phyloP scores from a whole-genome alignment of 164 flowering plant species.

The Chloranthus sessilifolius region DNA sequence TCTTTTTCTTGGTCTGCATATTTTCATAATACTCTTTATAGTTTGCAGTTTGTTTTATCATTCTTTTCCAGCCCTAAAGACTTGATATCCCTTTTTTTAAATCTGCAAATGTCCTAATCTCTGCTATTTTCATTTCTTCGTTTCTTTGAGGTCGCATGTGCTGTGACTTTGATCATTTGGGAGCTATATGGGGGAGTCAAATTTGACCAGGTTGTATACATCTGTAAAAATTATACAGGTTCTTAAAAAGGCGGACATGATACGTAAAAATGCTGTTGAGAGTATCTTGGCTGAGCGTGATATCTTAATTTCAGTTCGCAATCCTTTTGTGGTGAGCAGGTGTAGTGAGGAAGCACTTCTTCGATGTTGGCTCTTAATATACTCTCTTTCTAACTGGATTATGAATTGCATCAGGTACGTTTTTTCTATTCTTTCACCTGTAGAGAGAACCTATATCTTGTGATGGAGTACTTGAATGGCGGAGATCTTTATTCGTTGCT shows the following conservation, averaged over 20 bases:
- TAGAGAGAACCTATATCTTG: constrained; percentile 94
- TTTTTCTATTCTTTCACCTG: constrained; percentile 99
- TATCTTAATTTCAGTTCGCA: constrained; percentile 89
- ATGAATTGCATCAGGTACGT: constrained; percentile 65
- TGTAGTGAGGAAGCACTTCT: constrained; percentile 7
- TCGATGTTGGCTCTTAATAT: too few relatives aligned
- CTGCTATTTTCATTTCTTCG: too few relatives aligned
- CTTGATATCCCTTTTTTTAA: too few relatives aligned
- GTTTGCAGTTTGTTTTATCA: too few relatives aligned
- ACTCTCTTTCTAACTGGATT: constrained; percentile 23
- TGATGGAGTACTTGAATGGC: constrained; percentile 99
- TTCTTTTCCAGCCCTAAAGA: too few relatives aligned
- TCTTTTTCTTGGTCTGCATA: too few relatives aligned
- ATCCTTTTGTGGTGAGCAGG: constrained; percentile 95
- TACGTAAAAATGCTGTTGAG: constrained; percentile 96
- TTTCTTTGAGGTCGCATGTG: too few relatives aligned
- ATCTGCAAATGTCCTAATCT: too few relatives aligned
- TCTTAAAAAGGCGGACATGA: constrained; percentile 97
- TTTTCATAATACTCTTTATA: too few relatives aligned
- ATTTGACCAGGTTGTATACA: too few relatives aligned
- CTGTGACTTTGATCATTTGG: background rate
- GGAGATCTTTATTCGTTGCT: constrained; percentile 95
- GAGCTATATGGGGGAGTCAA: background rate
- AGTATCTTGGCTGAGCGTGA: constrained; percentile 93
- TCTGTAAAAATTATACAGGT: constrained; percentile 50